A percentile compares a stretch with the other conserved stretches of the same genome.
These are phyloP conservation scores for Apiotrichum sp. DNA, from an alignment of 1,284 basidiomycete species.

Conservation along the genomic window DNA sequence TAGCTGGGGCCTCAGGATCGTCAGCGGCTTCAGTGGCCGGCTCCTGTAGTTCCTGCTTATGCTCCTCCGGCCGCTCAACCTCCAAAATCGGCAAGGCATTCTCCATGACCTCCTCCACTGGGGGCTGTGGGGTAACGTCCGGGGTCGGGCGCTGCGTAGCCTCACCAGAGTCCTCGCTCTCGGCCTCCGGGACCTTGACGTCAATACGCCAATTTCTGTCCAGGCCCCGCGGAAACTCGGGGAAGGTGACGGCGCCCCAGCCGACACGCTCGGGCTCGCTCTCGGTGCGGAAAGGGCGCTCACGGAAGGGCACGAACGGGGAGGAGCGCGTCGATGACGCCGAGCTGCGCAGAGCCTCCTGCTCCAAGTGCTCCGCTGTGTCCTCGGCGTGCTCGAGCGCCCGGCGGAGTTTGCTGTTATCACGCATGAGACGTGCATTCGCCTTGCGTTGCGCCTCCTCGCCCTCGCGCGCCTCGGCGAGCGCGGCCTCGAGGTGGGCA, in stretches of 20 bases:
- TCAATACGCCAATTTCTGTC: not conserved
- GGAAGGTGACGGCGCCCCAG: constrained; percentile 28
- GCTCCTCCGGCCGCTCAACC: too few relatives aligned
- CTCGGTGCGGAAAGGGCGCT: not conserved
- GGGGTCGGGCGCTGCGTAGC: not conserved
- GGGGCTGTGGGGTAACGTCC: not conserved
- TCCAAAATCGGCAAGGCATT: too few relatives aligned
- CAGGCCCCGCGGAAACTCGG: constrained; percentile 18
- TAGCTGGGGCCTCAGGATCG: too few relatives aligned
- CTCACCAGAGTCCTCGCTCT: not conserved
- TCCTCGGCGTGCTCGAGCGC: constrained; percentile 30
- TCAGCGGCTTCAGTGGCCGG: too few relatives aligned
- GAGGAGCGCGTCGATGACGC: not conserved
- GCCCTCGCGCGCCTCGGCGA: constrained; percentile 33
- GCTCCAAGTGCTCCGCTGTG: constrained; percentile 4
- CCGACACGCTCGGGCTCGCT: constrained; percentile 10
- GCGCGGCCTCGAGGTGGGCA: constrained; percentile 27
- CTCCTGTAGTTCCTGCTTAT: too few relatives aligned
- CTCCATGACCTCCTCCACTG: not conserved
- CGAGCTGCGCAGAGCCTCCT: not conserved
- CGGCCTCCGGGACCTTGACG: not conserved
- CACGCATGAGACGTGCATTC: constrained; percentile 28
- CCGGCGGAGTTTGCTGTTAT: constrained; percentile 30
- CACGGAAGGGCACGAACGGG: not conserved
- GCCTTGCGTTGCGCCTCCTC: constrained; percentile 36